Conservation (phyloP, 2,329 filamentous ascomycete species). For the Macrophomina tecta region DNA sequence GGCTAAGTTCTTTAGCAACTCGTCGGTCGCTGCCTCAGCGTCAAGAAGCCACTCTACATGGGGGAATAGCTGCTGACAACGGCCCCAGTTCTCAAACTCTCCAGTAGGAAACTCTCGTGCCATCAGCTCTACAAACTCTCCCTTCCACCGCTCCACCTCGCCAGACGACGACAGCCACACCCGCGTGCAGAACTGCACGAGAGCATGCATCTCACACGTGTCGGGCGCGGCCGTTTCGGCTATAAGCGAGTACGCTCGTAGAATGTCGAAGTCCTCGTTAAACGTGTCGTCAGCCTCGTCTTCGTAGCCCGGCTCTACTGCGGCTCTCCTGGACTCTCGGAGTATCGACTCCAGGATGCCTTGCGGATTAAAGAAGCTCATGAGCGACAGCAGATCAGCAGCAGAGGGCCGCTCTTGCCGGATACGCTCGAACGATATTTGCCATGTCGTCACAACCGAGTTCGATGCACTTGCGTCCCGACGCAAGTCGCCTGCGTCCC, state of each 20-base stretch:
- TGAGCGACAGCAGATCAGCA: constrained; percentile 51
- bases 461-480: constrained; percentile 44
- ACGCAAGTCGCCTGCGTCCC: constrained; percentile 40
- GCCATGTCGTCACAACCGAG: constrained; percentile 47
- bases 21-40: not conserved
- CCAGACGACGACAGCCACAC: constrained; percentile 41
- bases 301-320: not conserved
- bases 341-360: constrained; percentile 48
- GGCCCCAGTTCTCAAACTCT: constrained; percentile 41
- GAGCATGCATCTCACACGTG: constrained; percentile 50
- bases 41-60: constrained; percentile 34
- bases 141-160: constrained; percentile 39
- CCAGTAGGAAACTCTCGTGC: constrained; percentile 37
- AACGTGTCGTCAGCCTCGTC: not conserved
- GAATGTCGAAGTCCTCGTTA: constrained; percentile 42
- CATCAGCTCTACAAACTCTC: constrained; percentile 39
- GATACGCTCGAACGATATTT: constrained; percentile 45
- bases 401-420: constrained; percentile 39
- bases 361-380: constrained; percentile 56
- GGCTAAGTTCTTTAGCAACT: not conserved
- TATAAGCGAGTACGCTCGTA: constrained; percentile 46
- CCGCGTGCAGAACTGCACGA: constrained; percentile 50
- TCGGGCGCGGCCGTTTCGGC: constrained; percentile 1
- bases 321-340: constrained; percentile 29
- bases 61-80: constrained; percentile 41